Conservation (phyloP, 345 rosid species). For the Populus nigra region DNA sequence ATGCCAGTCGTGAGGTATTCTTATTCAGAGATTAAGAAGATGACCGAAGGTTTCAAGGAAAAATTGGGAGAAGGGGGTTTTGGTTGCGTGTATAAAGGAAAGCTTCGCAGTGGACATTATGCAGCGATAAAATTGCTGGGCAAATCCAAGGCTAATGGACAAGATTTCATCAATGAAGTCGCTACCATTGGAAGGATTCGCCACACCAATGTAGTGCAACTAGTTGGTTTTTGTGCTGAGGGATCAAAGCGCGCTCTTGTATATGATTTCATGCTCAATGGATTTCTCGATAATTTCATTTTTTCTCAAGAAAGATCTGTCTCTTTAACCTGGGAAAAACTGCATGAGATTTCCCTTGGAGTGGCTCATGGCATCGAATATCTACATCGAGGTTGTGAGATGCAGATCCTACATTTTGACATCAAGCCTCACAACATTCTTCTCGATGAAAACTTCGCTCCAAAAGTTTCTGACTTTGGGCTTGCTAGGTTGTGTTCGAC, state of each 20-base stretch:
- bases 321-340: neutral
- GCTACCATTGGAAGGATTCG: conserved; percentile 1
- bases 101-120: neutral
- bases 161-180: neutral
- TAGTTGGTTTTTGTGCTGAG: too few species aligned
- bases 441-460: neutral
- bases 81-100: neutral
- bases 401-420: neutral
- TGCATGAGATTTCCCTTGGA: neutral
- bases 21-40: neutral
- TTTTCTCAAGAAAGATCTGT: neutral
- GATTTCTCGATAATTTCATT: neutral
- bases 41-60: neutral
- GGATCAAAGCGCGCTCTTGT: too few species aligned
- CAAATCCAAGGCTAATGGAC: neutral
- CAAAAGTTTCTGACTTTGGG: conserved; percentile 1
- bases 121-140: neutral
- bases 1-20: neutral
- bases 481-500: neutral
- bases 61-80: neutral
- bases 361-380: neutral
- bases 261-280: neutral
- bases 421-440: conserved; percentile 7
- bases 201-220: neutral
- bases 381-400: neutral